Evolutionary conservation across 305 asterid species (phyloP), one percentile per base, ranked within the genome.

Genomic region (Nicotiana rustica): DNA sequence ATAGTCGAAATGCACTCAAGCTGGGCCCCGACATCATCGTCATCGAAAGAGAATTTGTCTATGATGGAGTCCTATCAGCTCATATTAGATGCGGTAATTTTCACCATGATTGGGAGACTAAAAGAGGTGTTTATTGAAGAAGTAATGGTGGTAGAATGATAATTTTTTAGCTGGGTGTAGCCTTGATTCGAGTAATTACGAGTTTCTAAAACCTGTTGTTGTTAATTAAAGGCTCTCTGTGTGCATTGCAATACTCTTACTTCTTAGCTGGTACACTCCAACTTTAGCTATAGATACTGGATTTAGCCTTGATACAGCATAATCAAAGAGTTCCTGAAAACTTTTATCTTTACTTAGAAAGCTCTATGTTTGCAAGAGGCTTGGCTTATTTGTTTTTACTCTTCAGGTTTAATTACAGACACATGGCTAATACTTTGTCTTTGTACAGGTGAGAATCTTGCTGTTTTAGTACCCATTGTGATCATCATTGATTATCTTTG

Each of bases 361-460:
- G 41, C 79, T 21, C 25, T 73, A 25, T 25, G 14, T 49, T 5
- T 21, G 79, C 64, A 73, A 21, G 19, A 19, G 7, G 14, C 80
- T 76, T 55, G 3, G 56, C 80, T 76, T 29, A 49, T 35, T 76
- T 73, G 62, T 21, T 68, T 10, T 52, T 38, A 5, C 38, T 62
- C 66, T 85, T 84, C 93, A 96, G 99, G 99, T 96, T 96, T 87
- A 96, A 96, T 84, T 95, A 96, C 82, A 90, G 98, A 71, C 98
- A 96, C 82, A 97, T 97, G 99, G 97, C 98, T 12, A 95, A 97
- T 84, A 97, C 99, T 31, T 77, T 95, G 87, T 95, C 99, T 83
- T 86, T 97, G 79, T 97, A 97, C 87, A 93, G 99, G 99, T 94
- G 87, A 79, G 65, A 55, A 60, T 55, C 21, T 64, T 62, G 59